A percentile compares a stretch with the other conserved stretches of the same genome.
These are phyloP conservation scores for Orbilia ellipsospora DNA, from an alignment of 2,329 filamentous ascomycete species.

Conservation along the genomic window DNA sequence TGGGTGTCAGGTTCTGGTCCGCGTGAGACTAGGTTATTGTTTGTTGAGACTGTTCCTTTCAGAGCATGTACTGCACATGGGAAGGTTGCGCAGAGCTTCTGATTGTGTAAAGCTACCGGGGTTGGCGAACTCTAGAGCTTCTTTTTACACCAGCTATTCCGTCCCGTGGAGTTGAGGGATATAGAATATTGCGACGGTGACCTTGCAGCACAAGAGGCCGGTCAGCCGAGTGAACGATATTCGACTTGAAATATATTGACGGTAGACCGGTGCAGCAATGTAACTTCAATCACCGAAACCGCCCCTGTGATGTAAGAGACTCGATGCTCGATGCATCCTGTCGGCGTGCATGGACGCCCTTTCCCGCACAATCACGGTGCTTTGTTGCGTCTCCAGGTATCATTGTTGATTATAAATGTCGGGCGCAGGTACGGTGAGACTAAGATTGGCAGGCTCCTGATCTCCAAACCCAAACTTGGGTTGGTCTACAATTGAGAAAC, in stretches of 20 bases:
- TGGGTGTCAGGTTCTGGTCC: too few species aligned
- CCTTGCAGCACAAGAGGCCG: slow-evolving; percentile 28
- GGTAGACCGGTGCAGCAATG: too few species aligned
- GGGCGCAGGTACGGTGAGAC: not conserved
- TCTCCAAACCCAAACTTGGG: slow-evolving; percentile 2
- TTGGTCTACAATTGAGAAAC: too few species aligned
- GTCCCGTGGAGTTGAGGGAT: slow-evolving; percentile 22
- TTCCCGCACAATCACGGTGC: not conserved
- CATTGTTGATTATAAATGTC: not conserved
- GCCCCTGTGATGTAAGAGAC: not conserved
- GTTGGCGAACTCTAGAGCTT: not conserved
- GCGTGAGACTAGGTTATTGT: too few species aligned
- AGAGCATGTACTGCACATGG: too few species aligned
- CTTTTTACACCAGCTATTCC: not conserved
- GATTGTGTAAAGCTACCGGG: slow-evolving; percentile 14
- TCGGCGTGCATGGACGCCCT: not conserved
- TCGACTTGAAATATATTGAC: too few species aligned
- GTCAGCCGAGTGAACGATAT: not conserved
- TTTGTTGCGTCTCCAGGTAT: not conserved
- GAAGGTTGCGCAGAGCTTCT: slow-evolving; percentile 8
- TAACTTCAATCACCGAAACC: not conserved
- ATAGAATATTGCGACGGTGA: slow-evolving; percentile 36
- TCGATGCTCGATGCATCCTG: not conserved
- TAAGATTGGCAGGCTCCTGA: slow-evolving; percentile 1
- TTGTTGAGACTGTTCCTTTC: too few species aligned